Percentiles rank a stretch among this genome's conserved stretches.
Conservation (phyloP, 768 basidiomycete genomes). For the Daedaleopsis nitida region DNA sequence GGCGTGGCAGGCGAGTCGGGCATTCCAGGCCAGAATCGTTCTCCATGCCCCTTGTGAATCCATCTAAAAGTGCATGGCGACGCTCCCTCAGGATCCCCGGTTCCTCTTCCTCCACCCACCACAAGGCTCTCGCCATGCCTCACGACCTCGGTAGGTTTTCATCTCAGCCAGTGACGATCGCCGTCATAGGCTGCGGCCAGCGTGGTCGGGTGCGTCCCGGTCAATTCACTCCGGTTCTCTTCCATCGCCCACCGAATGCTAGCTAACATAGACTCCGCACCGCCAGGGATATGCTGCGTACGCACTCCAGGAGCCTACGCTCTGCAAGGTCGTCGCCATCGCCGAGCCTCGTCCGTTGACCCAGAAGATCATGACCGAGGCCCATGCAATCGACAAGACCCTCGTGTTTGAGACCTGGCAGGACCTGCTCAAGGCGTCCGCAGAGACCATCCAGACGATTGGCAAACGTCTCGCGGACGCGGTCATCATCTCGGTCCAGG, state of each 20-base stretch:
- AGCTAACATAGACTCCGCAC: not conserved
- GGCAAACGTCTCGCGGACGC: constrained; percentile 82
- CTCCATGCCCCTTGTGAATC: constrained; percentile 12
- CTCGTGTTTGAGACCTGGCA: constrained; percentile 74
- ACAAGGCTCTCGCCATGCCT: constrained; percentile 24
- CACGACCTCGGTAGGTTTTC: constrained; percentile 16
- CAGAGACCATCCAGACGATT: constrained; percentile 60
- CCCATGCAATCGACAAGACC: constrained; percentile 62
- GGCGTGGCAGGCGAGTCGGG: too few relatives aligned
- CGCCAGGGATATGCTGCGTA: constrained; percentile 64
- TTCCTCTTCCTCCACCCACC: not conserved
- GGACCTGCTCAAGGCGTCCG: constrained; percentile 68
- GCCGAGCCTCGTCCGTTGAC: constrained; percentile 81
- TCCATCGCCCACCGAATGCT: not conserved
- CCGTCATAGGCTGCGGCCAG: constrained; percentile 81
- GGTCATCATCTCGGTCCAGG: constrained; percentile 79
- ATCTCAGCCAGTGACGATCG: constrained; percentile 61
- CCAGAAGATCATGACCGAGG: constrained; percentile 54
- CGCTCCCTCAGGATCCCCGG: constrained; percentile 13
- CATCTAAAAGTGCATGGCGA: constrained; percentile 24
- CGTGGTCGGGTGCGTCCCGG: constrained; percentile 64
- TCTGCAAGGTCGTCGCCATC: constrained; percentile 80
- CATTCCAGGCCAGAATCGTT: not conserved
- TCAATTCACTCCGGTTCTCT: not conserved
- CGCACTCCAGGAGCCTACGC: constrained; percentile 57